Evolutionary conservation across 805 yeast genomes (phyloP), one percentile per base, ranked within the genome.

Genomic region (Suhomyces xylopsoci): DNA sequence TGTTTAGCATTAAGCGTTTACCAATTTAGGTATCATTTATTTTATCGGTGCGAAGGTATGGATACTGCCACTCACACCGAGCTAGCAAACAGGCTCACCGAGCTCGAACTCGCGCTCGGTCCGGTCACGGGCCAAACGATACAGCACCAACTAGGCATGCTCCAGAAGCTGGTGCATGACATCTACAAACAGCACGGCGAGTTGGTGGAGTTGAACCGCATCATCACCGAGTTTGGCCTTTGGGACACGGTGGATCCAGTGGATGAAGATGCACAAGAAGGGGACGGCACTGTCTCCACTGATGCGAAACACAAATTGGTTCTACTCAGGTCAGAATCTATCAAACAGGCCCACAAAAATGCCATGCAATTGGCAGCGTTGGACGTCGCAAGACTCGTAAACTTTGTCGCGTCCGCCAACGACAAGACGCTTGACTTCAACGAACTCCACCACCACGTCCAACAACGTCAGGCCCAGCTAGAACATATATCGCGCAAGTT

Each of bases 301-400:
- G 60, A 57, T 4, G 22, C 28, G 14, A 64, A 65, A 45, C 58
- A 63, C 50, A 59, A 63, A 45, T 44, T 62, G 45, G 45, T 71
- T 1, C 51, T 62, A 2, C 47, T 66, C n/a, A 63, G 63, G 34
- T 59, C 58, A 41, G 62, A 65, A 1, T 47, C 42, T 3, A 57
- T 71, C 15, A 53, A 57, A 32, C 57, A 59, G 28, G 66, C 68
- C 3, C 60, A 57, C 34, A 54, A 55, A 9, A 62, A 63, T 41
- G 54, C 66, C 17, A 45, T 52, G 36, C 62, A 64, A 45, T 56
- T 71, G 30, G 59, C 63, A 38, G 54, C 53, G 7, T 47, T 69
- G 55, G 68, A 67, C 25, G 45, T 62, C 12, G 59, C 64, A 1
- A 42, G 46, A 12, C 24, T 66, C 6, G 51, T 64, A 10, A 65